A percentile compares a stretch with the other conserved stretches of the same genome.
phyloP scores from a whole-genome alignment of 2,329 filamentous ascomycete species.

The Botryosphaeria dothidea region DNA sequence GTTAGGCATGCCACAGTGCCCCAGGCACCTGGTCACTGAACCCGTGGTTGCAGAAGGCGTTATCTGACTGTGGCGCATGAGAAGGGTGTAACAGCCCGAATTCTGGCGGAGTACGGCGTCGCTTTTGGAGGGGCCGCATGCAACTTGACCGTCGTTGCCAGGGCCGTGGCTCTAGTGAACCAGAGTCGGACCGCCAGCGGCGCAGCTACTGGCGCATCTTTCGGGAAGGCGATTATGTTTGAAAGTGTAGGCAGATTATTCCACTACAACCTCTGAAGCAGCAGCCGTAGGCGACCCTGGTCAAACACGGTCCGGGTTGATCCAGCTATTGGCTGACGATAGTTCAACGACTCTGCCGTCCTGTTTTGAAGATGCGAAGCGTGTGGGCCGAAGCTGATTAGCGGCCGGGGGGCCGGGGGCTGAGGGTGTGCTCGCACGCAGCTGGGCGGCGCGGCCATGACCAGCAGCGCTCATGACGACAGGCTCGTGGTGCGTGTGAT shows the following conservation, averaged over 20 bases:
- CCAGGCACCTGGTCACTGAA: constrained; percentile 3
- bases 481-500: constrained; percentile 11
- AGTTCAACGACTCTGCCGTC: not conserved
- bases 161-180: not conserved
- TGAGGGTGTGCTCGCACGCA: not conserved
- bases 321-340: not conserved
- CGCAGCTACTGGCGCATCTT: not conserved
- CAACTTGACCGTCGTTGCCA: not conserved
- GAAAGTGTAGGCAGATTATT: not conserved
- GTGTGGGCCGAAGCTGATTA: not conserved
- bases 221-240: not conserved
- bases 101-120: constrained; percentile 2
- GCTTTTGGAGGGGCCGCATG: not conserved
- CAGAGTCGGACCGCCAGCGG: not conserved
- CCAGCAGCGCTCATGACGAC: constrained; percentile 7
- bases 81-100: not conserved
- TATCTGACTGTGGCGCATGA: constrained; percentile 10
- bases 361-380: not conserved
- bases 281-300: constrained; percentile 3
- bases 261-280: not conserved
- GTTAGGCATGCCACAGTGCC: not conserved
- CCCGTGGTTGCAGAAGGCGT: not conserved
- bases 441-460: no score
- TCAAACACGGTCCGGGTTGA: not conserved
- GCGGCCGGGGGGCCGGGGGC: not conserved